Evolutionary conservation across 2,329 filamentous ascomycete genomes (phyloP), one percentile per base, ranked within the genome.

Genomic region (Ascochyta lentis): DNA sequence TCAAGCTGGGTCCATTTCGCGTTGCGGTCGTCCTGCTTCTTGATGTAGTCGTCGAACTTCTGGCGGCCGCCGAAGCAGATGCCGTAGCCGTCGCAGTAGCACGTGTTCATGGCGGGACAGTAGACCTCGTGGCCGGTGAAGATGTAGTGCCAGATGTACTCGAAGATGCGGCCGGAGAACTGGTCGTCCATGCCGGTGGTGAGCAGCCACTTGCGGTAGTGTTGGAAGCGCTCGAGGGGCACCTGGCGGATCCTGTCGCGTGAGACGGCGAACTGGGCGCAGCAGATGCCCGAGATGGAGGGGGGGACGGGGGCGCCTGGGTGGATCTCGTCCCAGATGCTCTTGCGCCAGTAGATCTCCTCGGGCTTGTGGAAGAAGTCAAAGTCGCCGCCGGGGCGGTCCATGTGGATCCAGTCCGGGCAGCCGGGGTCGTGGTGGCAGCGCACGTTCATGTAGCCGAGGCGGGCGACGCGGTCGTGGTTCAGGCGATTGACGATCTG

Each of bases 81-180:
- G 0, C 86, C 86, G 56, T 85, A 89, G 4, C 84, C 85, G 56
- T 88, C 85, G 69, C 86, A 89, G 59, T 87, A 86, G 73, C 86
- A 76, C 0, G 72, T 68, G 56, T 76, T 75, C 64, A 69, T 68
- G n/a, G 73, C 69, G 6, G 74, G 74, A 44, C 74, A 76, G 50
- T 71, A 73, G 13, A 75, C 66, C 41, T 74, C 73, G 55, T 75
- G 71, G 29, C 73, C 69, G 0, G 74, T 76, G 61, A 76, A 76
- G 40, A 76, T 75, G 59, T 76, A 76, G 52, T 76, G 73, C 74
- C 74, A 76, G 26, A 75, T 74, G 58, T 76, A 76, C 55, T 76
- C 74, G 59, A 76, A 73, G 48, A 76, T 64, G 46, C 74, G 73
- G 10, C 74, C 74, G 6, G 70, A 73, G 54, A 71, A 75, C 35